phyloP scores from a whole-genome alignment of 192 early-diverging fungal genomes.

The Haplosporangium gracile region DNA sequence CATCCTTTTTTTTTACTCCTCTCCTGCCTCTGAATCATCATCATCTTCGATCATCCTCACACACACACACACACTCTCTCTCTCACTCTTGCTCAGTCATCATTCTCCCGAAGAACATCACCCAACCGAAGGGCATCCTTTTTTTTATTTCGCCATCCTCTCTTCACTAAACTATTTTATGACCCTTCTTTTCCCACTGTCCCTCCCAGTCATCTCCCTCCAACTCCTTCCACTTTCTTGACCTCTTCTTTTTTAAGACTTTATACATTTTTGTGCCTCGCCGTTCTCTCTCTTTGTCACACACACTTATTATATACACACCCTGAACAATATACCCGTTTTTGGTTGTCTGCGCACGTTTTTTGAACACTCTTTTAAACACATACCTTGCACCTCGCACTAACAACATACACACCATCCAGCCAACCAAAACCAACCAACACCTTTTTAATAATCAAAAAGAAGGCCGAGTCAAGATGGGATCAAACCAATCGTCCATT shows the following conservation, averaged over 20 bases:
- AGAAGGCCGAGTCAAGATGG: constrained; percentile 20
- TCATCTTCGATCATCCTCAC: not conserved
- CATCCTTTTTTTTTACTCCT: no score
- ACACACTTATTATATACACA: not conserved
- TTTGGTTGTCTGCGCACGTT: constrained; percentile 2
- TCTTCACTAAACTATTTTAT: not conserved
- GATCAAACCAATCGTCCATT: constrained; percentile 34
- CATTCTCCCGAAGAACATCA: not conserved
- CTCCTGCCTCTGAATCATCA: not conserved
- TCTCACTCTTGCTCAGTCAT: not conserved
- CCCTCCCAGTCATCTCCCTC: not conserved
- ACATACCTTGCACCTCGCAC: not conserved
- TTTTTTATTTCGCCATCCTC: not conserved
- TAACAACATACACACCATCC: no score
- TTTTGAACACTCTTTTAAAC: not conserved
- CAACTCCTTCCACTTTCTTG: not conserved
- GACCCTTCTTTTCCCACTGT: not conserved
- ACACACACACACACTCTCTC: not conserved
- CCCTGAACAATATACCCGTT: not conserved
- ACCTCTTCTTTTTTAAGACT: not conserved
- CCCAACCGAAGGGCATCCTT: not conserved
- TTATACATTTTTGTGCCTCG: not conserved
- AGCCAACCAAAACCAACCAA: not conserved
- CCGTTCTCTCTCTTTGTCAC: not conserved
- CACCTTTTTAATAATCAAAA: not conserved